These are phyloP conservation scores for Jamesozyma lodderae DNA, from an alignment of 805 yeast genomes.

Conservation along the genomic window DNA sequence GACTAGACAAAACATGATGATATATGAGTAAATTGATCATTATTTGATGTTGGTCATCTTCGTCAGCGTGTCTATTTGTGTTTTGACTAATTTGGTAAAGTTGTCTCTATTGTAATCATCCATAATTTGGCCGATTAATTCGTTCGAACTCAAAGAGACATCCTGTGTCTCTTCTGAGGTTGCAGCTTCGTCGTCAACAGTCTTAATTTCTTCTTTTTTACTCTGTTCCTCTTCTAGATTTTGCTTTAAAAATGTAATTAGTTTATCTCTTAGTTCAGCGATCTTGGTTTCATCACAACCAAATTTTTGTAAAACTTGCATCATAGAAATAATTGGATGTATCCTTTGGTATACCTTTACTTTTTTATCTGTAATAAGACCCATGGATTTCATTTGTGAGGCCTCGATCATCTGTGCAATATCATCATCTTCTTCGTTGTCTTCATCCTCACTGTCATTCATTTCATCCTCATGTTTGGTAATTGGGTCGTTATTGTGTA, in stretches of 20 bases:
- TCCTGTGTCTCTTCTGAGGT: background rate
- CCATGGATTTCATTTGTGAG: slow-evolving; percentile 7
- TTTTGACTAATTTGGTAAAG: background rate
- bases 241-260: background rate
- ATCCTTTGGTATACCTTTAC: slow-evolving; percentile 4
- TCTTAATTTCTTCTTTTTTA: background rate
- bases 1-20: too few species aligned
- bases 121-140: background rate
- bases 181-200: background rate
- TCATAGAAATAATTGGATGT: slow-evolving; percentile 2
- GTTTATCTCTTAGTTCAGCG: slow-evolving; percentile 3
- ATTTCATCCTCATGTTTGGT: background rate
- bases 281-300: slow-evolving; percentile 3
- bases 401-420: slow-evolving; percentile 3
- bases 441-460: background rate
- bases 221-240: background rate
- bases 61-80: background rate
- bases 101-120: background rate
- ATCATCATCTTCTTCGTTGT: slow-evolving; percentile 2
- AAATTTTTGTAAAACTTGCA: slow-evolving; percentile 6
- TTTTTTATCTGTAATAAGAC: slow-evolving; percentile 4
- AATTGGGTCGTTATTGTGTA: slow-evolving; percentile 7
- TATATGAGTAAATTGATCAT: too few species aligned
- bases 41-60: background rate
- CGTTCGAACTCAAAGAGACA: background rate